Conservation (phyloP, 148 eudicot species). For the Heliosperma pusillum region DNA sequence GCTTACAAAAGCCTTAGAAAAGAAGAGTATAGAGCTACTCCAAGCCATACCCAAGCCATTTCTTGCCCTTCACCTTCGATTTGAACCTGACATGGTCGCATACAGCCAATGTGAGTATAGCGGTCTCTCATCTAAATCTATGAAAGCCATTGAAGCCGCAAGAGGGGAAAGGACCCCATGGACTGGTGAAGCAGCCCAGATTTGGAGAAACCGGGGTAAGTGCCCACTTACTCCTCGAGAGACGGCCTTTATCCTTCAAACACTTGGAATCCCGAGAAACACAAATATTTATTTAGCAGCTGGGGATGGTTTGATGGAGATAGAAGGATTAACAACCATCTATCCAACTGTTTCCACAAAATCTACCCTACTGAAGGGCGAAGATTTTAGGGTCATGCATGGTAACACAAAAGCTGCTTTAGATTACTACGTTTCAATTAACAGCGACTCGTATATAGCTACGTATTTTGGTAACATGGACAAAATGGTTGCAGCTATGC, state of each 20-base stretch:
- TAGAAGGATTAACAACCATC: constrained; percentile 65
- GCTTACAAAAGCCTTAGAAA: constrained; percentile 56
- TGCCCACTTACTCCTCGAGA: constrained; percentile 95
- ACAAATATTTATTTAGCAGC: constrained; percentile 88
- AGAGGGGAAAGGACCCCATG: constrained; percentile 79
- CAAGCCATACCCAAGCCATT: constrained; percentile 94
- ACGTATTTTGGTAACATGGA: constrained; percentile 98
- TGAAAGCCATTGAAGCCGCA: constrained; percentile 69
- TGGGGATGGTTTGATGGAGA: constrained; percentile 95
- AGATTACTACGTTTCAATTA: constrained; percentile 82
- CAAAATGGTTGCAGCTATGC: constrained; percentile 97
- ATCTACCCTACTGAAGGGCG: constrained; percentile 49
- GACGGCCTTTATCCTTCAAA: constrained; percentile 70
- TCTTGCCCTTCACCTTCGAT: constrained; percentile 87
- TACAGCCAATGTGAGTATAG: constrained; percentile 86
- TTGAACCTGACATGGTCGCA: constrained; percentile 99
- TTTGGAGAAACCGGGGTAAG: constrained; percentile 91
- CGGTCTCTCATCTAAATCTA: constrained; percentile 54
- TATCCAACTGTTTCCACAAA: constrained; percentile 69
- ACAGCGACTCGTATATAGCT: constrained; percentile 75
- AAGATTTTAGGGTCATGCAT: constrained; percentile 80
- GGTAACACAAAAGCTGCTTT: constrained; percentile 98
- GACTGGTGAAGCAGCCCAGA: constrained; percentile 80
- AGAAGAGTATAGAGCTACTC: constrained; percentile 60
- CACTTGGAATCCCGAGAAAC: constrained; percentile 68